phyloP scores from a whole-genome alignment of 1,284 basidiomycete genomes.

The Puccinia coronata region DNA sequence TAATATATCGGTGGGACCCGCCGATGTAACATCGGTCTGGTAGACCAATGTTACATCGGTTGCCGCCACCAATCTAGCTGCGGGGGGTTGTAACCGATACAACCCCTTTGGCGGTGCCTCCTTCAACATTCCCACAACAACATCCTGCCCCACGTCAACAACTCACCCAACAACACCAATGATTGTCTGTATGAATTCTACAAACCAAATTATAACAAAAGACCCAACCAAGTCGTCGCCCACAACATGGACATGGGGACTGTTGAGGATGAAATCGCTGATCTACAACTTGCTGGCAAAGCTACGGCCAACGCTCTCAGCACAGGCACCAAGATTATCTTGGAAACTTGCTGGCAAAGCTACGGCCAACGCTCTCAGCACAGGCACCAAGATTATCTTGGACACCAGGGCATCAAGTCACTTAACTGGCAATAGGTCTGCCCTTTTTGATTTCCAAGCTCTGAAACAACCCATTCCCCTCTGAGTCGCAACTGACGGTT shows the following conservation, averaged over 20 bases:
- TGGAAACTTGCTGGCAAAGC: not conserved
- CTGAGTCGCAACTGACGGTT: not conserved
- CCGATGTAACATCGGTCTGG: too few relatives aligned
- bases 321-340: too few relatives aligned
- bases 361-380: not conserved
- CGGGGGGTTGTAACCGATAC: too few relatives aligned
- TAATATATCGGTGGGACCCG: too few relatives aligned
- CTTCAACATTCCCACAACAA: too few relatives aligned
- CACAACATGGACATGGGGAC: not conserved
- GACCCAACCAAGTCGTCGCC: not conserved
- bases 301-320: not conserved
- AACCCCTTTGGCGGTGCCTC: too few relatives aligned
- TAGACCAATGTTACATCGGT: too few relatives aligned
- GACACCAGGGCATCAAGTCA: constrained; percentile 8
- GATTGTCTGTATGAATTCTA: not conserved
- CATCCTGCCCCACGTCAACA: not conserved
- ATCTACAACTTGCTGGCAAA: not conserved
- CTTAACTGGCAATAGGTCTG: not conserved
- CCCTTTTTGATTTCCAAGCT: not conserved
- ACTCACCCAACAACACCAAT: not conserved
- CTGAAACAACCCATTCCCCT: constrained; percentile 2
- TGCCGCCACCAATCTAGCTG: too few relatives aligned
- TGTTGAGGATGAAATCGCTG: not conserved
- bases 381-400: too few relatives aligned
- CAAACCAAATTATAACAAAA: not conserved